Conservation (phyloP, 2,329 filamentous ascomycete genomes). For the Exophiala alcalophila region DNA sequence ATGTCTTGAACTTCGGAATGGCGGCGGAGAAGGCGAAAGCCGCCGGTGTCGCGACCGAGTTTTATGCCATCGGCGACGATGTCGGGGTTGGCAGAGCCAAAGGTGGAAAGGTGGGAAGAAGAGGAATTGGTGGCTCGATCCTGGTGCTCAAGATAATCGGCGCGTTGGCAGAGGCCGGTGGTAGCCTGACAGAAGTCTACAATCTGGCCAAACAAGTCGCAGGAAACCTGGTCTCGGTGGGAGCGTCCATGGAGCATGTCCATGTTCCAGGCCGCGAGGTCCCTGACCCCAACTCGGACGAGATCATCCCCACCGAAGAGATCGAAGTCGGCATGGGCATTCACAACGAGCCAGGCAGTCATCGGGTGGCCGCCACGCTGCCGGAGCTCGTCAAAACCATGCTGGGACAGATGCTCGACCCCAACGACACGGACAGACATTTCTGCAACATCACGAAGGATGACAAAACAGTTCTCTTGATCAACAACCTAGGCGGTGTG, state of each 20-base stretch:
- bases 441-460: conserved; percentile 57
- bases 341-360: conserved; percentile 47
- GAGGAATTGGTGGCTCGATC: conserved; percentile 88
- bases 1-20: conserved; percentile 89
- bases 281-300: conserved; percentile 45
- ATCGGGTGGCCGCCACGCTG: conserved; percentile 49
- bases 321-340: conserved; percentile 72
- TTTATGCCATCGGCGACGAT: conserved; percentile 90
- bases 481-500: conserved; percentile 69
- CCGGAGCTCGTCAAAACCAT: conserved; percentile 57
- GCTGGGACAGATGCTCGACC: conserved; percentile 62
- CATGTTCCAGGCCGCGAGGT: conserved; percentile 77
- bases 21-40: conserved; percentile 88
- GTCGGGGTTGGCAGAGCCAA: conserved; percentile 78
- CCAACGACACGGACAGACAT: conserved; percentile 60
- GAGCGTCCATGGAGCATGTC: conserved; percentile 83
- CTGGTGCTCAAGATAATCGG: conserved; percentile 88
- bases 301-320: conserved; percentile 52
- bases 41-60: conserved; percentile 72
- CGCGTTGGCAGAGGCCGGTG: conserved; percentile 71
- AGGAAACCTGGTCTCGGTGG: conserved; percentile 77
- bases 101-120: conserved; percentile 85
- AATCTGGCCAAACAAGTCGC: conserved; percentile 68
- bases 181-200: conserved; percentile 66
- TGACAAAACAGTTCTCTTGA: conserved; percentile 61